These are phyloP conservation scores for Chaetomium globosum DNA, from an alignment of 2,329 filamentous ascomycete species.

Conservation along the genomic window DNA sequence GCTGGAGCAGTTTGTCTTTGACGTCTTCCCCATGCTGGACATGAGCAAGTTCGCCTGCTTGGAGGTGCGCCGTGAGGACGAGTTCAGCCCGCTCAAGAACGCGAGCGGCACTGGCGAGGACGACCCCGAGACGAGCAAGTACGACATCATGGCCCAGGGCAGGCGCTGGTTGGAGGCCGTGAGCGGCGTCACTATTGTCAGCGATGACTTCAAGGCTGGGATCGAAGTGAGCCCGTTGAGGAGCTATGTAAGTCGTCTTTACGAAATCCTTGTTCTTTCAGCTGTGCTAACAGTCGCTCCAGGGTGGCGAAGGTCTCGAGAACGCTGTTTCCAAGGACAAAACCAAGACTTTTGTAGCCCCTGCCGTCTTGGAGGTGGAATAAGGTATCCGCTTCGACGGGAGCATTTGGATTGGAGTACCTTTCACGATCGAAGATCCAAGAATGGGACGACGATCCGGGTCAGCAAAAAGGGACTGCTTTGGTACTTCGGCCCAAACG, in stretches of 20 bases:
- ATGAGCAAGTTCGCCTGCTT: constrained; percentile 91
- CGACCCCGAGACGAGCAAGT: constrained; percentile 88
- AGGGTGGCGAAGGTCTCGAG: constrained; percentile 67
- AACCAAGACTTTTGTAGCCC: constrained; percentile 46
- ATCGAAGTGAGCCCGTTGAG: constrained; percentile 90
- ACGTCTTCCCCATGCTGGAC: constrained; percentile 88
- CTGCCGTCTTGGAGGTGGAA: constrained; percentile 55
- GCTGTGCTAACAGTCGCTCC: constrained; percentile 33
- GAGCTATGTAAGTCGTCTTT: constrained; percentile 77
- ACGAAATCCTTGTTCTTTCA: not conserved
- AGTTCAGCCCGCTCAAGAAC: constrained; percentile 98
- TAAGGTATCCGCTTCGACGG: constrained; percentile 23
- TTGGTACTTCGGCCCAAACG: not conserved
- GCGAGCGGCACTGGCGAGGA: constrained; percentile 81
- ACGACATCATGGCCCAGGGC: constrained; percentile 87
- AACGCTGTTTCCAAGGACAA: constrained; percentile 54
- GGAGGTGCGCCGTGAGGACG: constrained; percentile 94
- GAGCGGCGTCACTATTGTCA: constrained; percentile 75
- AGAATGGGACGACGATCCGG: not conserved
- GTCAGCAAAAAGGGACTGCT: not conserved
- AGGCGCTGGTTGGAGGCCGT: constrained; percentile 80
- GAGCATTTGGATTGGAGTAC: no score
- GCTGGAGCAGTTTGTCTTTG: constrained; percentile 98
- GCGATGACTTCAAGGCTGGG: constrained; percentile 64
- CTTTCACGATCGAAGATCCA: not conserved